Evolutionary conservation across 2,329 filamentous ascomycete genomes (phyloP), one percentile per base, ranked within the genome.

Genomic region (Reticulascus tulasneorum): DNA sequence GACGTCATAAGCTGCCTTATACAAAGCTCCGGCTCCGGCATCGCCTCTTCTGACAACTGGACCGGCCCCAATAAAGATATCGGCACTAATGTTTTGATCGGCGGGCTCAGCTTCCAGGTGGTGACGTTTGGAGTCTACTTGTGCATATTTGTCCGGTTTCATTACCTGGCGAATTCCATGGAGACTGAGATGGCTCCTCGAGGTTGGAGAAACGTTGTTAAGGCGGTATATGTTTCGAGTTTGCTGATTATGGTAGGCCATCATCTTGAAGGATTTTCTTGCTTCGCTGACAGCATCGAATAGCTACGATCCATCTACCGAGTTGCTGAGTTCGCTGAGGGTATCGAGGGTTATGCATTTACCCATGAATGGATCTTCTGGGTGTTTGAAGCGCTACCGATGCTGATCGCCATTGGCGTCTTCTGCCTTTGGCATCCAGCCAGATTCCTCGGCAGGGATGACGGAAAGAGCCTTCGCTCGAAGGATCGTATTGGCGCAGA

Each of bases 291-390:
- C 8, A 9, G 12, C 0, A 6, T 2, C 6, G 2, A 22, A 16
- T n/a, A 74, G 56, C 42, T 72, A 4, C 69, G 71, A 11, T 73
- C 66, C n/a, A 59, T 74, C 19, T 77, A 71, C 41, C 65, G 71
- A n/a, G 63, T 71, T 5, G 60, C 71, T 30, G 71, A 77, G 44
- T 75, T 75, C 40, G 64, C 66, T 0, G 60, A 72, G 23, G 72
- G 71, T 0, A 67, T 66, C n/a, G 53, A 71, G 7, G 61, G 64
- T 12, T 76, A 76, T 45, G 54, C 67, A 1, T 71, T 73, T 46
- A 58, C 49, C 5, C 64, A 70, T 16, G 71, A 76, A 43, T 75
- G 72, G 66, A 65, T 68, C 19, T 69, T 76, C 37, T 76, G 69
- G 59, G 60, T 64, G 3, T 67, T 76, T 11, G 73, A 76, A 40